These are phyloP conservation scores for Rhynchospora pubera DNA, from an alignment of 176 grass and related monocot species.

Conservation along the genomic window DNA sequence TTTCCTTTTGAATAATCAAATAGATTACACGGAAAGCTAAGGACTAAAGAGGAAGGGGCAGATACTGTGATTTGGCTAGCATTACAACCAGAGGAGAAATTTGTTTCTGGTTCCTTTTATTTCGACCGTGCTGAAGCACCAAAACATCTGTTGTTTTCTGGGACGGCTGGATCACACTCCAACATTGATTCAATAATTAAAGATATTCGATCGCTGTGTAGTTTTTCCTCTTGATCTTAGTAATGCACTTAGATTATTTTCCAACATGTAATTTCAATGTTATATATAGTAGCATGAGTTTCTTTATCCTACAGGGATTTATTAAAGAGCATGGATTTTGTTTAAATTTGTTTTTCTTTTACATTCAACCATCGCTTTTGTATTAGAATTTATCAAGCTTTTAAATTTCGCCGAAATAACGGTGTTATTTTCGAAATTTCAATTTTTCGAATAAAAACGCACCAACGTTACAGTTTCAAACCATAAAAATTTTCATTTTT, in stretches of 20 bases:
- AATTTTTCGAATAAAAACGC: too few species aligned
- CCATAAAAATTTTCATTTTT: too few species aligned
- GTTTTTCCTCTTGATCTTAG: conserved; percentile 5
- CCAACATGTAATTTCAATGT: background rate
- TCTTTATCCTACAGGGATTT: background rate
- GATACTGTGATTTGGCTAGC: conserved; percentile 82
- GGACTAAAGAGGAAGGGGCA: conserved; percentile 53
- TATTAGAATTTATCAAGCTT: too few species aligned
- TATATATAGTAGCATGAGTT: background rate
- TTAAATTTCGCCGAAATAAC: too few species aligned
- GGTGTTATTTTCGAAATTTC: too few species aligned
- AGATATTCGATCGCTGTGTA: conserved; percentile 36
- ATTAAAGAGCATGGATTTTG: background rate
- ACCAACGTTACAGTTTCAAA: too few species aligned
- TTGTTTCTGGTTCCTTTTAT: conserved; percentile 63
- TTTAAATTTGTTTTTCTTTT: background rate
- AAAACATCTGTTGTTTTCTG: conserved; percentile 70
- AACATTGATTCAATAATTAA: conserved; percentile 47
- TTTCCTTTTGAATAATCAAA: background rate
- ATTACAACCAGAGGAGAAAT: conserved; percentile 67
- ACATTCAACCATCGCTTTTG: background rate
- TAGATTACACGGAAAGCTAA: conserved; percentile 74
- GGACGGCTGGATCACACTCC: conserved; percentile 48
- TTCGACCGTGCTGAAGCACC: conserved; percentile 72
- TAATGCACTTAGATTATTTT: background rate